A percentile compares a stretch with the other conserved stretches of the same genome.
Conservation (phyloP, 176 grass and related monocot genomes). For the Ensete ventricosum region DNA sequence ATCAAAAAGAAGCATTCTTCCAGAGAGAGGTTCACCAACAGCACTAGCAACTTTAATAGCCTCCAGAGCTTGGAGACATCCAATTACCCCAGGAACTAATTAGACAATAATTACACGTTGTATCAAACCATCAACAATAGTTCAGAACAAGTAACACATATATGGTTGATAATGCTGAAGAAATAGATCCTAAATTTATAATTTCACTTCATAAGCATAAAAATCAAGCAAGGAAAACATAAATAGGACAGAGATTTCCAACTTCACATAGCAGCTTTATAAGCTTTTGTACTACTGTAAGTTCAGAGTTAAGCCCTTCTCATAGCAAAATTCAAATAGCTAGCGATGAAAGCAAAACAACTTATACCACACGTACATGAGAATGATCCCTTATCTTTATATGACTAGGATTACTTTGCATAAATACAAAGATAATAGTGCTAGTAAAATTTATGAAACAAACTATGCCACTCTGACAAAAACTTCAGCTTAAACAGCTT, state of each 20-base stretch:
- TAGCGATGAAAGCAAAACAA: too few species aligned
- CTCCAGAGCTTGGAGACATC: conserved; percentile 95
- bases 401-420: too few species aligned
- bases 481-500: too few species aligned
- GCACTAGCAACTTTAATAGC: conserved; percentile 72
- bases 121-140: background rate
- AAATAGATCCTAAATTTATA: background rate
- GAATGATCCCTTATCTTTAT: too few species aligned
- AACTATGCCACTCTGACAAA: too few species aligned
- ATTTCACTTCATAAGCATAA: background rate
- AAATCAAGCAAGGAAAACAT: background rate
- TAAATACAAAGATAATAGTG: too few species aligned
- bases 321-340: too few species aligned
- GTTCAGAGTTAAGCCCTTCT: too few species aligned
- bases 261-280: background rate
- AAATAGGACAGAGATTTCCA: background rate
- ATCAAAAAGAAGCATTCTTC: conserved; percentile 93
- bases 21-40: conserved; percentile 82
- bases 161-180: background rate
- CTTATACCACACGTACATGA: too few species aligned
- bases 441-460: too few species aligned
- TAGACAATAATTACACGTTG: conserved; percentile 26
- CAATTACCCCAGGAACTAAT: conserved; percentile 85
- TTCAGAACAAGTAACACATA: background rate
- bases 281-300: too few species aligned